phyloP scores from a whole-genome alignment of 176 grass and related monocot species.

The Sorghum bicolor region DNA sequence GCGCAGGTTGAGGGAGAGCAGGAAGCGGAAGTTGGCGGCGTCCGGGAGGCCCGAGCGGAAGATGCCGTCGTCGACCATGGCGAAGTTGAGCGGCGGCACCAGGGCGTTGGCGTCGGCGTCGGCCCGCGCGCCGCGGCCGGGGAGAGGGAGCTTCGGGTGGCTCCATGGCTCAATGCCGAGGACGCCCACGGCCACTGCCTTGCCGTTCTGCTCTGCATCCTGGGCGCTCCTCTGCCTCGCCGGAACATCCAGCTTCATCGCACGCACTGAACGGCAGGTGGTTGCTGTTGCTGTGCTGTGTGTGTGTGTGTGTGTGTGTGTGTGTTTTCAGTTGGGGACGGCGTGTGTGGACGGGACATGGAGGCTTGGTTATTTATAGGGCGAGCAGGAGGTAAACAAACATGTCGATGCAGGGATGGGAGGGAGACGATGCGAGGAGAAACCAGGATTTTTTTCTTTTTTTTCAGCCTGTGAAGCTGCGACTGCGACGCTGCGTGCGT shows the following conservation, averaged over 20 bases:
- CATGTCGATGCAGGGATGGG: background rate
- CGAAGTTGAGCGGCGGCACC: constrained; percentile 76
- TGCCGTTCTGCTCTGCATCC: constrained; percentile 12
- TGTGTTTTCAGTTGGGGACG: background rate
- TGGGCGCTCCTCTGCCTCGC: constrained; percentile 46
- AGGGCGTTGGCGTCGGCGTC: background rate
- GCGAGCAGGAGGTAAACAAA: background rate
- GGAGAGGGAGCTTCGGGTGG: background rate
- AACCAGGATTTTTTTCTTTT: background rate
- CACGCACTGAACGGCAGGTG: background rate
- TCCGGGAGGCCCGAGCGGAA: constrained; percentile 83
- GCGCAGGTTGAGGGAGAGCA: constrained; percentile 65
- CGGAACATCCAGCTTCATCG: constrained; percentile 56
- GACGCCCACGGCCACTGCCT: background rate
- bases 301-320: background rate
- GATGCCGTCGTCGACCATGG: constrained; percentile 76
- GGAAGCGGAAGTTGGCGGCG: constrained; percentile 59
- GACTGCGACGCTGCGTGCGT: background rate
- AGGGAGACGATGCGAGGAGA: background rate
- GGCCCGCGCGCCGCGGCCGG: background rate
- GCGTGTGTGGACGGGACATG: background rate
- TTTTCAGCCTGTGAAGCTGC: background rate
- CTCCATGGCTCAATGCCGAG: constrained; percentile 12
- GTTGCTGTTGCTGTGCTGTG: background rate
- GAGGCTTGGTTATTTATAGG: constrained; percentile 24